phyloP scores from a whole-genome alignment of 495 filamentous ascomycete species.

The Echria macrotheca region DNA sequence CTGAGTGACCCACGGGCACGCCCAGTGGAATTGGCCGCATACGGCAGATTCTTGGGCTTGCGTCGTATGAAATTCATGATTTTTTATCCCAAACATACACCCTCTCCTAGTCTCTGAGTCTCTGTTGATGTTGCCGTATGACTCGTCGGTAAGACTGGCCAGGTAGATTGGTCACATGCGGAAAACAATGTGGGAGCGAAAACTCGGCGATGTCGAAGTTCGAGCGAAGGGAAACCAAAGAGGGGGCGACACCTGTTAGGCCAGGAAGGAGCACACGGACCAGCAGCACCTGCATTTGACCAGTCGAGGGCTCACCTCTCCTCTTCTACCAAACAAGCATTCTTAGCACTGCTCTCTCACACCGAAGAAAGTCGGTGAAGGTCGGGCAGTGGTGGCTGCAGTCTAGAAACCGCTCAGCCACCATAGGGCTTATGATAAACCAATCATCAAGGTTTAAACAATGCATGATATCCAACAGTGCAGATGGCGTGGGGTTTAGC shows the following conservation, averaged over 20 bases:
- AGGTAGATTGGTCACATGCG: not conserved
- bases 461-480: not conserved
- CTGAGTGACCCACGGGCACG: not conserved
- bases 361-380: too few relatives aligned
- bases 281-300: not conserved
- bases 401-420: too few relatives aligned
- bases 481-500: not conserved
- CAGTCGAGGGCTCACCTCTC: too few relatives aligned
- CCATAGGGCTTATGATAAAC: too few relatives aligned
- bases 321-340: too few relatives aligned
- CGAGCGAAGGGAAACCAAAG: not conserved
- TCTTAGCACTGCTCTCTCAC: too few relatives aligned
- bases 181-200: not conserved
- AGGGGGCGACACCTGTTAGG: not conserved
- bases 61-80: constrained; percentile 1
- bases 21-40: constrained; percentile 11
- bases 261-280: not conserved
- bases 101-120: not conserved
- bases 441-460: not conserved
- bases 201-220: not conserved
- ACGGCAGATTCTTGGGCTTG: constrained; percentile 1
- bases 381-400: too few relatives aligned
- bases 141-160: not conserved
- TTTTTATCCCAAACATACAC: too few relatives aligned
- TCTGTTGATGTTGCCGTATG: not conserved